phyloP scores from a whole-genome alignment of 441 rosid species.

The Populus hybrid region DNA sequence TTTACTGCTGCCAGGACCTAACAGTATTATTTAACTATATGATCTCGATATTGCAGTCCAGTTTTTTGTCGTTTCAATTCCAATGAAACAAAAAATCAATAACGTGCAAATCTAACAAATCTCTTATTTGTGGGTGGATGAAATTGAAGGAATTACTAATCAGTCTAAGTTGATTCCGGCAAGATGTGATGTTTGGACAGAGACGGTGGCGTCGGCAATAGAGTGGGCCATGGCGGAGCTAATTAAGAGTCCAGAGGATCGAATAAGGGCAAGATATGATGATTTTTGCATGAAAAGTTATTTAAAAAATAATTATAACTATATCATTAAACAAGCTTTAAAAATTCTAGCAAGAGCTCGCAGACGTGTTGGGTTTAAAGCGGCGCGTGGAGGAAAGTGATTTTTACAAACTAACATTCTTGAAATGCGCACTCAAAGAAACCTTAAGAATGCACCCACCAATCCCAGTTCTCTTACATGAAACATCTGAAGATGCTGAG shows the following conservation, averaged over 20 bases:
- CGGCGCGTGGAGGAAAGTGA: slow-evolving; percentile 79
- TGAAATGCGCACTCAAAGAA: slow-evolving; percentile 69
- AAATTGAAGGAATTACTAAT: neutral
- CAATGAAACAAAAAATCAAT: no score
- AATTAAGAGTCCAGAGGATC: slow-evolving; percentile 69
- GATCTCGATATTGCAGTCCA: no score
- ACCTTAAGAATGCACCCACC: slow-evolving; percentile 93
- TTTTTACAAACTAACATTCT: slow-evolving; percentile 60
- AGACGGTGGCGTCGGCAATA: slow-evolving; percentile 91
- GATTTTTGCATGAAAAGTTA: no score
- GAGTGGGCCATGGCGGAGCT: slow-evolving; percentile 90
- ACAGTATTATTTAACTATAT: no score
- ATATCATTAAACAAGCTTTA: no score
- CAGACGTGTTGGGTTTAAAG: slow-evolving; percentile 75
- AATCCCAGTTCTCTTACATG: slow-evolving; percentile 91
- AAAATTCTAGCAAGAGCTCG: slow-evolving; percentile 49
- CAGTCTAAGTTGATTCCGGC: neutral
- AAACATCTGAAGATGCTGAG: slow-evolving; percentile 65
- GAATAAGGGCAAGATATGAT: slow-evolving; percentile 17
- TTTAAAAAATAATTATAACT: no score
- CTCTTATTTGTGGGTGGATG: neutral
- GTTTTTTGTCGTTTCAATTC: no score
- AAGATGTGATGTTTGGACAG: slow-evolving; percentile 99
- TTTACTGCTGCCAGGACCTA: no score
- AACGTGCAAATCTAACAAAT: neutral